Evolutionary conservation across 2,329 filamentous ascomycete species (phyloP).

Genomic region (Cyphellophora attinorum): DNA sequence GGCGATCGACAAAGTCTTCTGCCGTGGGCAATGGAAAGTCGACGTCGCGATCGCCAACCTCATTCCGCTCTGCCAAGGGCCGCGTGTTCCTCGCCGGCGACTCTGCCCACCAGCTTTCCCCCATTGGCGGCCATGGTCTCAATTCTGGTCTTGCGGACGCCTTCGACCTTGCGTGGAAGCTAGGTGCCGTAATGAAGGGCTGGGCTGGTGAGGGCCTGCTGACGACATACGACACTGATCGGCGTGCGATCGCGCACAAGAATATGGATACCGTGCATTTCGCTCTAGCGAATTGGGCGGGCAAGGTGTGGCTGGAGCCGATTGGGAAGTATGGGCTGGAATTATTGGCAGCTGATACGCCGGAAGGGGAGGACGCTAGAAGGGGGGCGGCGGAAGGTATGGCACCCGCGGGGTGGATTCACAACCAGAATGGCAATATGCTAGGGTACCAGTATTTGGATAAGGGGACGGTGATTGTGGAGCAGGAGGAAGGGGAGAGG

Average conservation of each 20-base stretch:
- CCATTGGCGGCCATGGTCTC: constrained; percentile 48
- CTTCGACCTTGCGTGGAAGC: constrained; percentile 46
- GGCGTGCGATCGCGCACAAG: constrained; percentile 21
- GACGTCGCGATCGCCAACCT: not conserved
- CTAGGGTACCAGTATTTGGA: constrained; percentile 17
- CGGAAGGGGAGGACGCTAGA: constrained; percentile 1
- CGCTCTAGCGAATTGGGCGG: constrained; percentile 12
- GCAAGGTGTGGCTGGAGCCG: not conserved
- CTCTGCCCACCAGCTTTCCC: constrained; percentile 47
- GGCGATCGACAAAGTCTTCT: not conserved
- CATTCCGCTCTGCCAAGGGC: constrained; percentile 5
- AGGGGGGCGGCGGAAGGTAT: not conserved
- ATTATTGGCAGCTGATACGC: constrained; percentile 3
- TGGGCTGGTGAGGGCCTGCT: constrained; percentile 19
- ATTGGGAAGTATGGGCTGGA: constrained; percentile 6
- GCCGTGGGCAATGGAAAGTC: not conserved
- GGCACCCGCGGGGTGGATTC: constrained; percentile 5
- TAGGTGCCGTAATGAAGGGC: constrained; percentile 24
- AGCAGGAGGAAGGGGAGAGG: not conserved
- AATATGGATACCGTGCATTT: constrained; percentile 4
- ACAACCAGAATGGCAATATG: constrained; percentile 7
- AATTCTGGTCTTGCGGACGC: constrained; percentile 48
- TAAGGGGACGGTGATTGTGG: constrained; percentile 8
- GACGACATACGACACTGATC: constrained; percentile 30
- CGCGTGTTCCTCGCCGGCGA: constrained; percentile 37